Evolutionary conservation across 176 grass and related monocot genomes (phyloP), one percentile per base, ranked within the genome.

Genomic region (Avena sativa): DNA sequence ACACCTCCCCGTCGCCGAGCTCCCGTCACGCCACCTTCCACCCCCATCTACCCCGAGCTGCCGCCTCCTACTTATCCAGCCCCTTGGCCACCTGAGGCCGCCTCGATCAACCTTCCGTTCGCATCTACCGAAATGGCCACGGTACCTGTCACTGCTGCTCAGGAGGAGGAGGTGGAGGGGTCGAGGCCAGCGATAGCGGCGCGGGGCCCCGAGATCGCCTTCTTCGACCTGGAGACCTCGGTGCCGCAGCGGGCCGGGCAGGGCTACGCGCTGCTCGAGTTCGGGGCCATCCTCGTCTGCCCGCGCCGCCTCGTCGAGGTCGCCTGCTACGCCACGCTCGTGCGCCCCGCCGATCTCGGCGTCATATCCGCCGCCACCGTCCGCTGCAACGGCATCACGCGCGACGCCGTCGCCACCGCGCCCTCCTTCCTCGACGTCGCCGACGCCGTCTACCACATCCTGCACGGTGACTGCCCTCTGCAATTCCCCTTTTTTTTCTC

Each of bases 171-270:
- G 20, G 13, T 1, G 13, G 12, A 44, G 23, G 65, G 49, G 17
- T 12, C 8, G 73, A 49, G 55, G 13, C 8, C 1, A 32, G 26
- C 49, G 79, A 16, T 16, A 6, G 52, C 20, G 77, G 60, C 69
- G 32, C 65, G 86, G 8, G 90, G 88, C 0, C 46, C 90, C 5
- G 90, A 96, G 93, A 98, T 98, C 74, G 97, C 97, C n/a, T 98
- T 98, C 89, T 98, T 98, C 80, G 94, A 96, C 89, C 79, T 95
- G 51, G 94, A 98, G 92, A 98, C 94, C 13, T 92, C 97, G 3
- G 86, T 96, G 64, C 97, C 97, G 84, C 74, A 85, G 65, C 88
- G 91, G 2, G 59, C 70, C 1, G 86, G 89, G 0, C 89, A 90
- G 83, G 85, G 92, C 47, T 91, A 90, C 71, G 86, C 92, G 20